Percentiles rank a stretch among this genome's conserved stretches.
These are phyloP conservation scores for Pleurotus salmoneostramineus DNA, from an alignment of 768 basidiomycete genomes.

Conservation along the genomic window DNA sequence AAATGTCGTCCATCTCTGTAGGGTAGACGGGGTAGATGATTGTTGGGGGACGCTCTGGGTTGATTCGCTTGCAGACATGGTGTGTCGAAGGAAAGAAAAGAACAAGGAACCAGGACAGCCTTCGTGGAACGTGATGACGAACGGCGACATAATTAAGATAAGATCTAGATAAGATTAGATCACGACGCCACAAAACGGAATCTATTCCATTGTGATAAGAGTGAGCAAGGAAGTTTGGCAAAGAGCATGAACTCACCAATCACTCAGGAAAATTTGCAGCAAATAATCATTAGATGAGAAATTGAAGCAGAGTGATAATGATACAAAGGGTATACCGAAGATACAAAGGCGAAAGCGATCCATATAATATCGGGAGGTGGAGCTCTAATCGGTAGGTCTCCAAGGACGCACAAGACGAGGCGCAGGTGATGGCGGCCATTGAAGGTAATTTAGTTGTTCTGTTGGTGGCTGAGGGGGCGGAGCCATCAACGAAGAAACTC, in stretches of 20 bases:
- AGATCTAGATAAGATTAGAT: conserved; percentile 2
- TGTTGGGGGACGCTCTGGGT: background rate
- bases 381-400: conserved; percentile 19
- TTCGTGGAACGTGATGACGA: background rate
- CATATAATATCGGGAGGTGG: no score
- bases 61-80: background rate
- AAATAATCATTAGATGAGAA: no score
- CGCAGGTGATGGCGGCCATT: conserved; percentile 35
- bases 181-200: background rate
- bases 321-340: conserved; percentile 10
- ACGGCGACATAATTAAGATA: background rate
- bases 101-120: background rate
- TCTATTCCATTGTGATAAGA: no score
- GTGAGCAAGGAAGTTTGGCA: background rate
- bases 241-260: background rate
- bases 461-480: conserved; percentile 27
- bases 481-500: conserved; percentile 23
- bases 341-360: conserved; percentile 5
- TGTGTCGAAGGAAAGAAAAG: conserved; percentile 15
- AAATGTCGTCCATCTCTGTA: conserved; percentile 2
- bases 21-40: background rate
- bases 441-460: conserved; percentile 30
- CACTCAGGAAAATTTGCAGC: background rate
- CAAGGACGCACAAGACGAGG: conserved; percentile 42
- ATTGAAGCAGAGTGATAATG: background rate